Percentiles rank a stretch among this genome's conserved stretches.
Evolutionary conservation across 208 protist species (phyloP).

Genomic region (Acanthamoeba rhysodes): DNA sequence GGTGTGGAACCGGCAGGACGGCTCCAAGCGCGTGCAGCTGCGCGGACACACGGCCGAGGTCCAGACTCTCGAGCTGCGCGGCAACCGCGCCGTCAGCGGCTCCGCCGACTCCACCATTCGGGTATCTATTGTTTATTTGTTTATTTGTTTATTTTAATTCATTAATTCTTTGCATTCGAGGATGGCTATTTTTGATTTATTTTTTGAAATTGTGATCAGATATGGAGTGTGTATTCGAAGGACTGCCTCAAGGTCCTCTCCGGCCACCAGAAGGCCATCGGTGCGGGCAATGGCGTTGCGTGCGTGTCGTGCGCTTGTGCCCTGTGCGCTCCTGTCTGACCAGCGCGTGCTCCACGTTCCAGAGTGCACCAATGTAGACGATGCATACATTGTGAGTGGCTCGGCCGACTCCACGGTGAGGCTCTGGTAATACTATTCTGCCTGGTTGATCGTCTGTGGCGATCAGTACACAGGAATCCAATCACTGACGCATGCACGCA

Average conservation of each 20-base stretch:
- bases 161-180: too few relatives aligned
- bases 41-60: constrained; percentile 47
- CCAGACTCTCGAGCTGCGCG: neutral
- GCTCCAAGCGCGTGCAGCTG: constrained; percentile 28
- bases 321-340: neutral
- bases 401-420: neutral
- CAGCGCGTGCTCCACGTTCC: neutral
- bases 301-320: too few relatives aligned
- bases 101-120: constrained; percentile 54
- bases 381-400: constrained; percentile 2
- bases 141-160: neutral
- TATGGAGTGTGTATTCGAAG: constrained; percentile 29
- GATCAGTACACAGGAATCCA: too few relatives aligned
- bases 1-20: constrained; percentile 45
- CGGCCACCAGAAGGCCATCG: constrained; percentile 24
- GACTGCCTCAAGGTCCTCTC: constrained; percentile 15
- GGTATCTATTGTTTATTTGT: neutral
- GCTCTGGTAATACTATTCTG: constrained; percentile 23
- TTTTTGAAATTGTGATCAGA: neutral
- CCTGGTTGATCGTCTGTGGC: too few relatives aligned
- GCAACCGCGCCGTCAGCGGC: constrained; percentile 47
- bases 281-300: neutral
- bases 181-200: neutral
- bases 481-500: neutral
- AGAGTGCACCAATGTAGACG: constrained; percentile 31